Conservation (phyloP, 495 filamentous ascomycete genomes). For the Mycothermus thermophilus region DNA sequence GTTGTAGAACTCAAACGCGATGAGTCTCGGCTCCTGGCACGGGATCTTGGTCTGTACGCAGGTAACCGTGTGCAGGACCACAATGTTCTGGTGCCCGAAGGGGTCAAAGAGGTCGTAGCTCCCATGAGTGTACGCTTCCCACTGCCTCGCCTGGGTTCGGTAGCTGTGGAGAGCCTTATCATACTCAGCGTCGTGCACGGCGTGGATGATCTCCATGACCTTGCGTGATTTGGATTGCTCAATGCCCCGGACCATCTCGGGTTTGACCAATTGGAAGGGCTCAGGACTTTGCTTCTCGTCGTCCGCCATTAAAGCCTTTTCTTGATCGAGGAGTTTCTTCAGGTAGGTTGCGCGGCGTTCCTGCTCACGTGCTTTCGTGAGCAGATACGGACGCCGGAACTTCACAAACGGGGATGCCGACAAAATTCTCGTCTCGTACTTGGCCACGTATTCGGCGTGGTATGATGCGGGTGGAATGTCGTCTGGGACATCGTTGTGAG, state of each 20-base stretch:
- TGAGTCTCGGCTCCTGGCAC: constrained; percentile 74
- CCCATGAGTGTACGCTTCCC: constrained; percentile 81
- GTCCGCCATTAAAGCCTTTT: constrained; percentile 44
- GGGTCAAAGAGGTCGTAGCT: constrained; percentile 83
- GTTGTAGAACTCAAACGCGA: constrained; percentile 83
- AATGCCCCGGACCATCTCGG: constrained; percentile 81
- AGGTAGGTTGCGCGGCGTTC: constrained; percentile 70
- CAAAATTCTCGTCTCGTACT: constrained; percentile 82
- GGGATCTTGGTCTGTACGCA: constrained; percentile 84
- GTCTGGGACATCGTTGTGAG: constrained; percentile 49
- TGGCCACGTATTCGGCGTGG: constrained; percentile 86
- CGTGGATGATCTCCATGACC: constrained; percentile 83
- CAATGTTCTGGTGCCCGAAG: constrained; percentile 86
- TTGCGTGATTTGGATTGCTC: constrained; percentile 64
- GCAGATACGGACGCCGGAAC: constrained; percentile 82
- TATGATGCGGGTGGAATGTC: constrained; percentile 82
- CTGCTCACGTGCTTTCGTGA: constrained; percentile 83
- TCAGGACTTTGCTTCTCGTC: constrained; percentile 47
- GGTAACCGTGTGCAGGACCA: constrained; percentile 85
- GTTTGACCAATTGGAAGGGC: constrained; percentile 78
- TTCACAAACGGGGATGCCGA: constrained; percentile 94
- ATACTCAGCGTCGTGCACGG: constrained; percentile 90
- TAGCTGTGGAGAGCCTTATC: constrained; percentile 91
- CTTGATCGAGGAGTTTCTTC: constrained; percentile 67
- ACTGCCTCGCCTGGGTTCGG: constrained; percentile 83